Base-by-base conservation (phyloP, 208 protist species). In the Leishmania arabica region DNA sequence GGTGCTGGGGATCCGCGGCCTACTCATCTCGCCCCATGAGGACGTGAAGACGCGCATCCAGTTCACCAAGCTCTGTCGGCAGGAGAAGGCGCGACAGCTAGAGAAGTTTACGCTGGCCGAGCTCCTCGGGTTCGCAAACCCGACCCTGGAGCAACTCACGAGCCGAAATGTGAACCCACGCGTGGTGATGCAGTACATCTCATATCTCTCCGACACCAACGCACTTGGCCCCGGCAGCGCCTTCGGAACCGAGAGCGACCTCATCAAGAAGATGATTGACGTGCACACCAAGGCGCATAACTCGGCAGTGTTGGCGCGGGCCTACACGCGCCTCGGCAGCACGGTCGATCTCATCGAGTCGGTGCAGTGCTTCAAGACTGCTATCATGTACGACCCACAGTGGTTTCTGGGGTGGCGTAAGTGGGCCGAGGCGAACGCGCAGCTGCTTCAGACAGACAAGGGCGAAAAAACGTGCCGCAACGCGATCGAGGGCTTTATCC, bases 41-140 rank as follows among this genome's bases (percentile, higher is more conserved):
- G 97, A 99, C 69, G 83, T 97, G 27, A 94, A 98, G 66, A 97
- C 92, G 31, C 99, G 98, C 85, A 90, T 99, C n/a, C 99, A 99
- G 58, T 99, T 99, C 90, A 95, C 98, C 37, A 93, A 96, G 62
- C 91, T 99, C 9, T 99, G 98, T 84, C 84, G 98, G 27, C 91
- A 91, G 69, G 91, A 95, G 66, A 91, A 93, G 69, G 87, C 90
- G 54, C 89, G 84, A 69, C 91, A 94, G 68, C 75, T 95, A 62
- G 91, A 96, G 60, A 90, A 93, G 40, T 96, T 97, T 58, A 95
- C 92, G 17, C 87, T 95, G 1, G 84, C 89, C 51, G 88, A 97
- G 79, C 73, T 97, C 49, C 86, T 97, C 19, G 92, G 94, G 42
- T 62, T 87, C 60, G 74, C 79, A 31, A 87, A 87, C 83, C 92